Conservation (phyloP, 2,329 filamentous ascomycete species). For the Colletotrichum sp. region DNA sequence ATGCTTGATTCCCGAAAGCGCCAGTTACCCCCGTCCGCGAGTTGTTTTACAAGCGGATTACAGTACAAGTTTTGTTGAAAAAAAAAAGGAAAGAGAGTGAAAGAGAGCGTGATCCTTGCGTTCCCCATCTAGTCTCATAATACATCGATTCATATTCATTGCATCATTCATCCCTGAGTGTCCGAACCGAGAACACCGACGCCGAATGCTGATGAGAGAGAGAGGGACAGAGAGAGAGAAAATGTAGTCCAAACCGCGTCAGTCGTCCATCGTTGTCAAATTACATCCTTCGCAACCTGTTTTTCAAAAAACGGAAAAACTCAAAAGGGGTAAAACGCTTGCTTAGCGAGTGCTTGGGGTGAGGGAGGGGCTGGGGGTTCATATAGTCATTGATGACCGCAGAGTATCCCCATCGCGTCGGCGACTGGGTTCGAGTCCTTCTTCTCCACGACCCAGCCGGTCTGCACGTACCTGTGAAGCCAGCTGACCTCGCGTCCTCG, state of each 20-base stretch:
- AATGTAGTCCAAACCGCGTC: not conserved
- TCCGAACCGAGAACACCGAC: not conserved
- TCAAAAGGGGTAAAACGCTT: not conserved
- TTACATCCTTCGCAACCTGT: not conserved
- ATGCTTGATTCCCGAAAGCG: not conserved
- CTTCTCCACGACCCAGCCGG: conserved; percentile 16
- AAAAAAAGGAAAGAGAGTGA: not conserved
- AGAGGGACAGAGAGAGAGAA: not conserved
- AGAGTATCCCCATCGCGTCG: conserved; percentile 17
- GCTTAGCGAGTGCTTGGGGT: not conserved
- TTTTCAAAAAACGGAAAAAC: not conserved
- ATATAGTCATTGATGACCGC: not conserved
- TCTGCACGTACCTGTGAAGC: conserved; percentile 27
- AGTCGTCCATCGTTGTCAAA: not conserved
- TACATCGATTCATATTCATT: conserved; percentile 13
- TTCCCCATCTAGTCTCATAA: not conserved
- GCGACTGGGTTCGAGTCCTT: not conserved
- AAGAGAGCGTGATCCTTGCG: not conserved
- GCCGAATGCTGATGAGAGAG: conserved; percentile 11
- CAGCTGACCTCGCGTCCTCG: conserved; percentile 37
- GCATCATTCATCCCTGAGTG: conserved; percentile 10
- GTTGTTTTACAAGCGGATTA: not conserved
- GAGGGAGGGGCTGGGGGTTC: not conserved
- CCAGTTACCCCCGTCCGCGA: not conserved
- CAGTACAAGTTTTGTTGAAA: not conserved